A percentile compares a stretch with the other conserved stretches of the same genome.
These are phyloP conservation scores for Delitschia confertaspora DNA, from an alignment of 495 filamentous ascomycete genomes.

Conservation along the genomic window DNA sequence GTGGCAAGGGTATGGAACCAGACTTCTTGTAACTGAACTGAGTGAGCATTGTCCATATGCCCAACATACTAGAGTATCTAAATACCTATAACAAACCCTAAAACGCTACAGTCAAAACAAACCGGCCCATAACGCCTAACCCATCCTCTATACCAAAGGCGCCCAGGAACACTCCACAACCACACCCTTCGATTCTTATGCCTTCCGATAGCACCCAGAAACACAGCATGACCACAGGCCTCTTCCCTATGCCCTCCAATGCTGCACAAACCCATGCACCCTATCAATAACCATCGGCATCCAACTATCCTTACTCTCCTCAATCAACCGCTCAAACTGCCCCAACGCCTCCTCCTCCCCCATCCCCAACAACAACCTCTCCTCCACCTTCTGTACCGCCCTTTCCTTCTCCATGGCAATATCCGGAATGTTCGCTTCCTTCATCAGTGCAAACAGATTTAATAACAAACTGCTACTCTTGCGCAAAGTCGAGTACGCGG, in stretches of 20 bases:
- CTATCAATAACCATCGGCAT: constrained; percentile 91
- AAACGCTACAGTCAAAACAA: too few species aligned
- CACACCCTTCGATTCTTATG: too few species aligned
- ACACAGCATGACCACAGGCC: too few species aligned
- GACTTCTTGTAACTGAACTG: too few species aligned
- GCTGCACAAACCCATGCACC: constrained; percentile 87
- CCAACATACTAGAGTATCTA: too few species aligned
- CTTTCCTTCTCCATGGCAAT: constrained; percentile 81
- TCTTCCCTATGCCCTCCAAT: constrained; percentile 61
- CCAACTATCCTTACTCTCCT: constrained; percentile 77
- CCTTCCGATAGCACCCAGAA: too few species aligned
- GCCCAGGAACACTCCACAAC: too few species aligned
- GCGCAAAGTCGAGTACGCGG: constrained; percentile 82
- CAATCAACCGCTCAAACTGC: constrained; percentile 77
- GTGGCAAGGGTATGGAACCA: too few species aligned
- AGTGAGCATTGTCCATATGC: too few species aligned
- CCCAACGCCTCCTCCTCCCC: constrained; percentile 88
- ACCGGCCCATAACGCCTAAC: too few species aligned
- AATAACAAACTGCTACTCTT: constrained; percentile 88
- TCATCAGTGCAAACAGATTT: constrained; percentile 94
- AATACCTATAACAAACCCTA: too few species aligned
- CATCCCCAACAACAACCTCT: constrained; percentile 86
- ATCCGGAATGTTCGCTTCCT: constrained; percentile 92
- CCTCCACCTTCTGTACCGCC: constrained; percentile 87
- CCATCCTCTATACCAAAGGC: too few species aligned